Evolutionary conservation across 306 rosid genomes (phyloP).

Genomic region (Rosa chinensis): DNA sequence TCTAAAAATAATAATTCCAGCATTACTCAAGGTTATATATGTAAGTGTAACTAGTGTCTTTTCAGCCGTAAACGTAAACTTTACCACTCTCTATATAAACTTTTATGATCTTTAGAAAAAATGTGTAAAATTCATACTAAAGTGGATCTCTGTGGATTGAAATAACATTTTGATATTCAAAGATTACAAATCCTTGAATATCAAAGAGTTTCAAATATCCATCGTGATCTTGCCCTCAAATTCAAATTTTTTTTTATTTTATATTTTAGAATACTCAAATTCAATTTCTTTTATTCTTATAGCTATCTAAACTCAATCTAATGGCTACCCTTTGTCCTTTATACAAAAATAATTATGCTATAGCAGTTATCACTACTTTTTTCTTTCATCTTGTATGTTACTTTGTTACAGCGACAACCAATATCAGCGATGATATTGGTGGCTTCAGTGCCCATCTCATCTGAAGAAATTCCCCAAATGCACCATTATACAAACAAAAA

Average conservation of each 20-base stretch:
- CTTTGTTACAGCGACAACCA: conserved; percentile 24
- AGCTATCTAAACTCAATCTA: background rate
- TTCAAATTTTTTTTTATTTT: too few relatives aligned
- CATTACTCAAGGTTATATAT: background rate
- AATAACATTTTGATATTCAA: too few relatives aligned
- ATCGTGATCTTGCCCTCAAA: background rate
- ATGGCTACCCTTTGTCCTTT: background rate
- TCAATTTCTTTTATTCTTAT: background rate
- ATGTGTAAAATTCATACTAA: too few relatives aligned
- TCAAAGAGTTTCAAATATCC: background rate
- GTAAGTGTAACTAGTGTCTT: background rate
- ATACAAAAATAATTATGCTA: too few relatives aligned
- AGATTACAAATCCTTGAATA: background rate
- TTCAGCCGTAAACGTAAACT: background rate
- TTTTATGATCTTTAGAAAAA: background rate
- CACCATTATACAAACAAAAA: conserved; percentile 26
- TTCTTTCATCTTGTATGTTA: conserved; percentile 18
- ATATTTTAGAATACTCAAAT: too few relatives aligned
- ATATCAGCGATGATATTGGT: background rate
- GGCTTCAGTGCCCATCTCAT: conserved; percentile 43
- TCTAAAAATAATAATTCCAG: background rate
- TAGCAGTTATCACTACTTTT: background rate
- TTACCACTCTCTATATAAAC: background rate
- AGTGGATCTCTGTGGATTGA: too few relatives aligned
- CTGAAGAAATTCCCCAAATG: conserved; percentile 22